Evolutionary conservation across 768 basidiomycete species (phyloP).

Genomic region (Lentinula guzmanii): DNA sequence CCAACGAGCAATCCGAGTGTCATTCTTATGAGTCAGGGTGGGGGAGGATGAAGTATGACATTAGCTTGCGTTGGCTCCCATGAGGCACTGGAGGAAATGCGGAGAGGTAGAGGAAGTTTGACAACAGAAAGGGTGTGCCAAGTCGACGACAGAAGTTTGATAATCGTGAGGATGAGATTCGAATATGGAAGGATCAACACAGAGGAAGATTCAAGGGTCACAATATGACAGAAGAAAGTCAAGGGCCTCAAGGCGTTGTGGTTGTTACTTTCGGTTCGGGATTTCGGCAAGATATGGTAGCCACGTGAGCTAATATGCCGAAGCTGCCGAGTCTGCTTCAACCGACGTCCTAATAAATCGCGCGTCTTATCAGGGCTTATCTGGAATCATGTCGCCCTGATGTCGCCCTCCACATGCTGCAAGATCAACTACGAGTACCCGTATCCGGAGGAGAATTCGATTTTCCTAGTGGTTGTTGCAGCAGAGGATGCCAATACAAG

Average conservation of each 20-base stretch:
- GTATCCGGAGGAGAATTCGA: neutral
- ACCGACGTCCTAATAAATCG: neutral
- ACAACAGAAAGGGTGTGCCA: neutral
- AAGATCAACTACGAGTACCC: too few relatives aligned
- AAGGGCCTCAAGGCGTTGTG: too few relatives aligned
- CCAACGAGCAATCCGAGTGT: neutral
- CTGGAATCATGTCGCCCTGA: neutral
- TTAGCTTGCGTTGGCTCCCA: neutral
- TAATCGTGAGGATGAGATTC: neutral
- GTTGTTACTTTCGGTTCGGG: too few relatives aligned
- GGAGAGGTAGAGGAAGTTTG: constrained; percentile 1
- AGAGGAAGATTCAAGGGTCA: neutral
- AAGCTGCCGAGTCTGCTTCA: too few relatives aligned
- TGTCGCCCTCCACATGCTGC: neutral
- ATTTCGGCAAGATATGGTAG: too few relatives aligned
- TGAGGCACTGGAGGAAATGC: constrained; percentile 1
- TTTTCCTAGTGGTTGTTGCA: neutral
- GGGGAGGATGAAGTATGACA: neutral
- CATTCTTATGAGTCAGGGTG: neutral
- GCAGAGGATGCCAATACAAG: too few relatives aligned
- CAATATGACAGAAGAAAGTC: too few relatives aligned
- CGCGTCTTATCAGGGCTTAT: neutral
- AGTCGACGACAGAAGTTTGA: neutral
- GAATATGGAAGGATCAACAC: neutral
- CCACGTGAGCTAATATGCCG: too few relatives aligned